Conservation (phyloP, 179 eudicot genomes). For the Heliamphora pulchella region DNA sequence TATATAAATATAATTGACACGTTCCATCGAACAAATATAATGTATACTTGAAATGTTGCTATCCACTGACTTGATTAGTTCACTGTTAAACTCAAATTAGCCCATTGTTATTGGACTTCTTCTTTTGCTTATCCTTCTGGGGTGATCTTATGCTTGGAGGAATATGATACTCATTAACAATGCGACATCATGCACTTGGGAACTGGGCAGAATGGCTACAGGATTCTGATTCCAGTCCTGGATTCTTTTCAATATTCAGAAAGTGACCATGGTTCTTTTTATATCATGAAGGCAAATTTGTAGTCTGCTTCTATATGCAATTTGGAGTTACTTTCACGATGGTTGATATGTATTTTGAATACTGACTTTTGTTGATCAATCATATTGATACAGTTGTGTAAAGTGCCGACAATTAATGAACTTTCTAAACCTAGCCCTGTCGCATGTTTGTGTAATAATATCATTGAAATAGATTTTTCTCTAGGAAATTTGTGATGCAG, state of each 20-base stretch:
- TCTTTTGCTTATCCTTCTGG: too few relatives aligned
- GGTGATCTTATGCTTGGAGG: too few relatives aligned
- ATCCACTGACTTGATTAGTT: too few relatives aligned
- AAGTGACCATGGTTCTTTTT: neutral
- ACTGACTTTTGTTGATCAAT: too few relatives aligned
- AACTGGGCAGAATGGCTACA: neutral
- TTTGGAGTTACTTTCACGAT: too few relatives aligned
- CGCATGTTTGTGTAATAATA: neutral
- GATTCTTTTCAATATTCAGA: neutral
- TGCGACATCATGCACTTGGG: neutral
- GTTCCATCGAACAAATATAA: too few relatives aligned
- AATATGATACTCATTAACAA: neutral
- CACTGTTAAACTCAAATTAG: too few relatives aligned
- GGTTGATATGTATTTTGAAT: too few relatives aligned
- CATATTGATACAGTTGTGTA: neutral
- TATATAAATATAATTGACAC: neutral
- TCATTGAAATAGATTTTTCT: neutral
- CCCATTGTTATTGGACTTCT: too few relatives aligned
- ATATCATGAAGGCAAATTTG: neutral
- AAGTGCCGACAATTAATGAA: neutral
- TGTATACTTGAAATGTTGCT: too few relatives aligned
- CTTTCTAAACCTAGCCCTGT: neutral
- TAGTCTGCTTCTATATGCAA: neutral
- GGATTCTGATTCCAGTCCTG: neutral
- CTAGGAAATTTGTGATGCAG: neutral